These are phyloP conservation scores for Multifurca ochricompacta DNA, from an alignment of 768 basidiomycete species.

Conservation along the genomic window DNA sequence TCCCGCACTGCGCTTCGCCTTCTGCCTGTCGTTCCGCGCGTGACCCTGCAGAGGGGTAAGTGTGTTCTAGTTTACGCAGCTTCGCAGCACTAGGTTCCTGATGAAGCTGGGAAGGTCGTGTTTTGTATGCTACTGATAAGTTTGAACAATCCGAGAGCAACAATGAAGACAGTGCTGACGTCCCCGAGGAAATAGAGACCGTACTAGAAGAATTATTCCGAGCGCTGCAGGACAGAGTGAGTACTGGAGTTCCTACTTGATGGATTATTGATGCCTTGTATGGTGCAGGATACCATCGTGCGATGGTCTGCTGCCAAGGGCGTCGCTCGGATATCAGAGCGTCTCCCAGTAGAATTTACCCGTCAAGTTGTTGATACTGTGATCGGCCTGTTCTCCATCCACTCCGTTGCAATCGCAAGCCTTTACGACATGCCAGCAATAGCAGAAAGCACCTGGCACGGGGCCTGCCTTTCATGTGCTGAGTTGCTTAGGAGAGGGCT, in stretches of 20 bases:
- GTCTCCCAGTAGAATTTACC: conserved; percentile 67
- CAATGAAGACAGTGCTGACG: conserved; percentile 43
- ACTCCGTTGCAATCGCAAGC: conserved; percentile 54
- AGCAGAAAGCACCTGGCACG: conserved; percentile 92
- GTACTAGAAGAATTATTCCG: conserved; percentile 66
- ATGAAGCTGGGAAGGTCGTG: background rate
- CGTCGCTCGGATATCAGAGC: conserved; percentile 73
- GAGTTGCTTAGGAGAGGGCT: conserved; percentile 85
- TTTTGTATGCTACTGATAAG: conserved; percentile 9
- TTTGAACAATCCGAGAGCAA: conserved; percentile 17
- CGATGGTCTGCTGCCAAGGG: conserved; percentile 95
- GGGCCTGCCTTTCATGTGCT: conserved; percentile 84
- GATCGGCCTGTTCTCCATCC: conserved; percentile 67
- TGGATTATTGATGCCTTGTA: conserved; percentile 3
- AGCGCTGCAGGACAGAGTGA: conserved; percentile 74
- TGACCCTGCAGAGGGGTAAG: conserved; percentile 37
- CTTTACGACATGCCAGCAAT: conserved; percentile 66
- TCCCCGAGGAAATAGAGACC: conserved; percentile 72
- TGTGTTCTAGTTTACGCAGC: conserved; percentile 2
- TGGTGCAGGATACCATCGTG: conserved; percentile 78
- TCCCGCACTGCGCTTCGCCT: conserved; percentile 57
- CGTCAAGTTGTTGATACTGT: conserved; percentile 79
- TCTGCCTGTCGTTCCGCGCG: conserved; percentile 41
- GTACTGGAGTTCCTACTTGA: conserved; percentile 3
- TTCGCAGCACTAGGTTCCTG: background rate